A percentile compares a stretch with the other conserved stretches of the same genome.
Evolutionary conservation across 169 alveolate species (phyloP).

Genomic region (Plasmodium relictum): DNA sequence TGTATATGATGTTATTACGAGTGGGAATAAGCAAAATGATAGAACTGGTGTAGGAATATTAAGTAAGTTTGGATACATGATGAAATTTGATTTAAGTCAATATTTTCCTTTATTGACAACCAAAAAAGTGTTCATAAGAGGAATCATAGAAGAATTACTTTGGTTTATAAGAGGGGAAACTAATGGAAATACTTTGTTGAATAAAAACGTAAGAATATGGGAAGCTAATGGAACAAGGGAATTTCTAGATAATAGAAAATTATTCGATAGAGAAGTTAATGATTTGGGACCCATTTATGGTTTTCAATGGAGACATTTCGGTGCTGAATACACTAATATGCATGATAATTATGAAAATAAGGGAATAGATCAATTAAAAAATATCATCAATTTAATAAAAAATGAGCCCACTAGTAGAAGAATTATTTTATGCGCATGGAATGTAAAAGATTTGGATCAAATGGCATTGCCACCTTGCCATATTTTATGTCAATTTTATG

Average conservation of each 20-base stretch:
- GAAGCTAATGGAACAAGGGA: constrained; percentile 98
- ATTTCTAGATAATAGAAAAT: constrained; percentile 94
- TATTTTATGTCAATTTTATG: constrained; percentile 96
- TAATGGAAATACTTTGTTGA: constrained; percentile 93
- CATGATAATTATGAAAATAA: constrained; percentile 90
- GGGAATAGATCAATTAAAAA: constrained; percentile 96
- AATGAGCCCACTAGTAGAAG: constrained; percentile 96
- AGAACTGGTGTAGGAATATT: constrained; percentile 94
- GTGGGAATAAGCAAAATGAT: constrained; percentile 93
- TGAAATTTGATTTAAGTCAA: constrained; percentile 94
- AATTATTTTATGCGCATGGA: constrained; percentile 96
- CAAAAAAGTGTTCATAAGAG: constrained; percentile 95
- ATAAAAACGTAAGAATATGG: constrained; percentile 96
- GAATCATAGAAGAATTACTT: constrained; percentile 95
- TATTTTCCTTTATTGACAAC: constrained; percentile 97
- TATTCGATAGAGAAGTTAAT: constrained; percentile 95
- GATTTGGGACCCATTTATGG: constrained; percentile 99
- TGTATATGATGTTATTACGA: constrained; percentile 91
- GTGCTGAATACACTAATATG: constrained; percentile 94
- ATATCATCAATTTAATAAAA: constrained; percentile 91
- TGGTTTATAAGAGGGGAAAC: constrained; percentile 97
- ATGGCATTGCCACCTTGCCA: constrained; percentile 99
- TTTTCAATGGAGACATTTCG: constrained; percentile 98
- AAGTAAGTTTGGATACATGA: constrained; percentile 94
- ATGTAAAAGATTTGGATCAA: constrained; percentile 92